phyloP scores from a whole-genome alignment of 306 rosid genomes.

The Cucumis melo region DNA sequence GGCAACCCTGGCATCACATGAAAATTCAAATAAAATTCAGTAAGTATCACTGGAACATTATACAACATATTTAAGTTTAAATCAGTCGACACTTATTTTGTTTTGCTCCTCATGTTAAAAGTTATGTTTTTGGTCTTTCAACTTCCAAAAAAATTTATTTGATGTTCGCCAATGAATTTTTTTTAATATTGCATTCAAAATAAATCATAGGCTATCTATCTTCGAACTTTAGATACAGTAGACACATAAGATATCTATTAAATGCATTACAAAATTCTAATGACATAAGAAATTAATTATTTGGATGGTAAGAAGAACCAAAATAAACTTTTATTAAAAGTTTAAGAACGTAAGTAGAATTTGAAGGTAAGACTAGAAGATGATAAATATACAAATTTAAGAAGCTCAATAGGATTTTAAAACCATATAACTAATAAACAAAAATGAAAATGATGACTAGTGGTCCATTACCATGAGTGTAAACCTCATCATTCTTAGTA shows the following conservation, averaged over 20 bases:
- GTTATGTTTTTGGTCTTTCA: not conserved
- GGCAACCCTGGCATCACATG: conserved; percentile 26
- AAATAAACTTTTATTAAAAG: not conserved
- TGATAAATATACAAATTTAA: not conserved
- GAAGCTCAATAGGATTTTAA: not conserved
- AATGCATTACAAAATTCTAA: not conserved
- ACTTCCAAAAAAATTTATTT: not conserved
- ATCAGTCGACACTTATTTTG: not conserved
- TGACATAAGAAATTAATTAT: not conserved
- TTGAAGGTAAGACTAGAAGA: not conserved
- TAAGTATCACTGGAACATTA: not conserved
- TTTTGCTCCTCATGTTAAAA: not conserved
- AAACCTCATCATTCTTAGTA: conserved; percentile 17
- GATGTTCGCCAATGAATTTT: not conserved
- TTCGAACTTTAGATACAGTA: not conserved
- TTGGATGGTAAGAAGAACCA: not conserved
- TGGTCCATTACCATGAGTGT: conserved; percentile 21
- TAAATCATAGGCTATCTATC: not conserved
- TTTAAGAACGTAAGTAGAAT: not conserved
- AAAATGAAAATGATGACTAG: conserved; percentile 12
- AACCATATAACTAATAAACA: not conserved
- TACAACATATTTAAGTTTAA: not conserved
- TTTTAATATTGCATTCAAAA: not conserved
- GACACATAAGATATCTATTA: not conserved
- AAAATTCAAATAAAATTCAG: not conserved